A percentile compares a stretch with the other conserved stretches of the same genome.
Evolutionary conservation across 2,329 filamentous ascomycete genomes (phyloP).

Genomic region (Apiospora koreana): DNA sequence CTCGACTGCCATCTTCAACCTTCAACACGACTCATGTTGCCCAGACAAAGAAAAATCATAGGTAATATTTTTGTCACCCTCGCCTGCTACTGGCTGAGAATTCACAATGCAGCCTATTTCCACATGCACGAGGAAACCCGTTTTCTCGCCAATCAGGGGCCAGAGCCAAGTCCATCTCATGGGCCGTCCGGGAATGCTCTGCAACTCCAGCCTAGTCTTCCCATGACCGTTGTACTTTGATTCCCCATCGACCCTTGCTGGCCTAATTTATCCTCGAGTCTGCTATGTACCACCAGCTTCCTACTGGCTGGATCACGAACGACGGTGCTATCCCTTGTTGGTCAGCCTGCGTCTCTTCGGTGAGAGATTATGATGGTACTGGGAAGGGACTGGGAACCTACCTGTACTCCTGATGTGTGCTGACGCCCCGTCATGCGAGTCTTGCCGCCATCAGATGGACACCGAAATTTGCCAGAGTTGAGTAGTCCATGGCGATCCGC

Average conservation of each 20-base stretch:
- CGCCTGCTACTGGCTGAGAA: not conserved
- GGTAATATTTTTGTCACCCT: not conserved
- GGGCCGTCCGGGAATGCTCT: not conserved
- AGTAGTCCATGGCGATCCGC: not conserved
- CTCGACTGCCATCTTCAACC: not conserved
- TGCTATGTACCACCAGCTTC: not conserved
- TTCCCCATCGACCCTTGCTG: not conserved
- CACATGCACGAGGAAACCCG: slow-evolving; percentile 24
- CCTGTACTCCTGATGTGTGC: not conserved
- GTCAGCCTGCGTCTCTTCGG: not conserved
- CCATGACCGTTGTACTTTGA: not conserved
- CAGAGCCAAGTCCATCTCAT: not conserved
- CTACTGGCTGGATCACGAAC: not conserved
- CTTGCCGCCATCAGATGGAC: not conserved
- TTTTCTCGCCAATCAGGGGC: slow-evolving; percentile 23
- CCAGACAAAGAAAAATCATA: not conserved
- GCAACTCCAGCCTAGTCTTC: not conserved
- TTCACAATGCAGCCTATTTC: slow-evolving; percentile 22
- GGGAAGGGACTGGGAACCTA: not conserved
- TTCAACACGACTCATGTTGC: not conserved
- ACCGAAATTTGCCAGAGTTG: not conserved
- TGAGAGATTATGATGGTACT: not conserved
- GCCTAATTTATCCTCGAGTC: not conserved
- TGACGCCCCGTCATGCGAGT: not conserved
- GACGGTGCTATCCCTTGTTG: not conserved